A percentile compares a stretch with the other conserved stretches of the same genome.
Conservation (phyloP, 2,329 filamentous ascomycete species). For the Karstenula rhodostoma region DNA sequence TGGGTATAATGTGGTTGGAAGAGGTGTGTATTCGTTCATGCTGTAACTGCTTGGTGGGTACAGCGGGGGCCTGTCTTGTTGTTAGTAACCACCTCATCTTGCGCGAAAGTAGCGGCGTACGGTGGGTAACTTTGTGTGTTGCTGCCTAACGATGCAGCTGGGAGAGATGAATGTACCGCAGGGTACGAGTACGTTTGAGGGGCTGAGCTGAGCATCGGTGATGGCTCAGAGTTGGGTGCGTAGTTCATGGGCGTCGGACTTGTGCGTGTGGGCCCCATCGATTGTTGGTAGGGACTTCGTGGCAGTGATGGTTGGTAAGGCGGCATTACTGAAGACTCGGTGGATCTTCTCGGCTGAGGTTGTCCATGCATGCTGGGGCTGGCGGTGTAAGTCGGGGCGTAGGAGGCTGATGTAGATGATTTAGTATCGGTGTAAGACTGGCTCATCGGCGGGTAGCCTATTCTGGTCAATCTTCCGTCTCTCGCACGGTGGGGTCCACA, state of each 20-base stretch:
- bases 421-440: conserved; percentile 41
- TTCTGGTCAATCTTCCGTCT: conserved; percentile 13
- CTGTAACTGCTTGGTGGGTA: conserved; percentile 47
- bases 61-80: conserved; percentile 32
- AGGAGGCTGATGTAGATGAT: conserved; percentile 36
- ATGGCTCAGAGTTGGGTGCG: conserved; percentile 27
- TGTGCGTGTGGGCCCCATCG: conserved; percentile 38
- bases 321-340: conserved; percentile 38
- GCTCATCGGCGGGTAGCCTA: conserved; percentile 39
- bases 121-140: conserved; percentile 44
- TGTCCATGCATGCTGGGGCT: conserved; percentile 37
- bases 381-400: conserved; percentile 39
- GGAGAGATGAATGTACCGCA: conserved; percentile 39
- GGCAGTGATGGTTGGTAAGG: conserved; percentile 43
- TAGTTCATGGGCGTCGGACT: conserved; percentile 37
- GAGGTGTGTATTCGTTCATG: conserved; percentile 43
- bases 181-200: conserved; percentile 44
- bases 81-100: conserved; percentile 18
- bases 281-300: conserved; percentile 44
- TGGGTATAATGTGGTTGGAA: conserved; percentile 49
- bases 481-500: background rate
- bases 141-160: conserved; percentile 37
- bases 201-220: conserved; percentile 33
- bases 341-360: conserved; percentile 35
- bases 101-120: conserved; percentile 24